These are phyloP conservation scores for Codiaeum variegatum DNA, from an alignment of 441 rosid species.

Conservation along the genomic window DNA sequence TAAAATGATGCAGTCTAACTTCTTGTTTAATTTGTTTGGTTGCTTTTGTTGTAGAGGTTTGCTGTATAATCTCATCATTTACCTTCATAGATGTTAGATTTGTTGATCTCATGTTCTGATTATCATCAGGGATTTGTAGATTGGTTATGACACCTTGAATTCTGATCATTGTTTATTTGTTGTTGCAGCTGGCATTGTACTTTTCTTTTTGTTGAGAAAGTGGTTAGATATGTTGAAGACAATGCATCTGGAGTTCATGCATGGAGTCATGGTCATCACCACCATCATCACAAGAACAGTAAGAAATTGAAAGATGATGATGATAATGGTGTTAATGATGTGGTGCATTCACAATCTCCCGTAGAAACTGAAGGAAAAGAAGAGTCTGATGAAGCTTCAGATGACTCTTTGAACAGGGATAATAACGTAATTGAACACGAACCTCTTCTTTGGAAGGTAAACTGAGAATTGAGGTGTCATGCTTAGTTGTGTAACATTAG, in stretches of 20 bases:
- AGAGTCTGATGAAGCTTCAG: slow-evolving; percentile 34
- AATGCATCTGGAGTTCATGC: slow-evolving; percentile 51
- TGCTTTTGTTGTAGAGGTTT: neutral
- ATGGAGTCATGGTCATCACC: slow-evolving; percentile 69
- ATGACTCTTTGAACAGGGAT: slow-evolving; percentile 36
- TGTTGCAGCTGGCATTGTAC: slow-evolving; percentile 85
- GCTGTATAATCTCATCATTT: neutral
- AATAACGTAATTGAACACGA: slow-evolving; percentile 22
- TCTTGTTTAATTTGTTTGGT: neutral
- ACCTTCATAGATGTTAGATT: neutral
- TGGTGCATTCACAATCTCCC: slow-evolving; percentile 28
- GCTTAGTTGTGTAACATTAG: slow-evolving; percentile 6
- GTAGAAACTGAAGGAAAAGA: slow-evolving; percentile 32
- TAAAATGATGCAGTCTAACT: neutral
- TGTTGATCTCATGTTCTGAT: slow-evolving; percentile 16
- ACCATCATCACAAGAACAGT: slow-evolving; percentile 52
- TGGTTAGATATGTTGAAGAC: slow-evolving; percentile 84
- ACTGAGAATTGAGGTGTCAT: slow-evolving; percentile 15
- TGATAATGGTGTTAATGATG: slow-evolving; percentile 28
- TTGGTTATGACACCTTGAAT: slow-evolving; percentile 23
- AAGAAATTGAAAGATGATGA: slow-evolving; percentile 55
- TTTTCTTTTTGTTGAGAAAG: slow-evolving; percentile 89
- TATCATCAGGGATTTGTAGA: slow-evolving; percentile 20
- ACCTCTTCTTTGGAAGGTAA: slow-evolving; percentile 67
- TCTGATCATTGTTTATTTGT: slow-evolving; percentile 28